These are phyloP conservation scores for Austroboletus niveus DNA, from an alignment of 1,284 basidiomycete species.

Conservation along the genomic window DNA sequence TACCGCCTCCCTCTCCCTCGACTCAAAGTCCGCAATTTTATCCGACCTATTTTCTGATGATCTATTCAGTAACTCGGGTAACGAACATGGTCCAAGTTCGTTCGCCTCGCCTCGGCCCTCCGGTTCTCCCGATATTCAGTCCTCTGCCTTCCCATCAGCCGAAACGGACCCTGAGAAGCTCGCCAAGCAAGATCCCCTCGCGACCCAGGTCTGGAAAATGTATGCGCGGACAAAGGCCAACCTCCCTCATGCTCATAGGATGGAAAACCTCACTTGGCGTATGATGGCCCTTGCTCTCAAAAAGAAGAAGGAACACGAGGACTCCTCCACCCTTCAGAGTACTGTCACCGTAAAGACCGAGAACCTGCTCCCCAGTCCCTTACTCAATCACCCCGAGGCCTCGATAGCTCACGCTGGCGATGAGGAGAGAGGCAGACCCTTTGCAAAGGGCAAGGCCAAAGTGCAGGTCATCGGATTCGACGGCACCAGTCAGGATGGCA, in stretches of 20 bases:
- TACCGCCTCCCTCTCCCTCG: slow-evolving; percentile 38
- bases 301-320: slow-evolving; percentile 80
- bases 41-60: slow-evolving; percentile 73
- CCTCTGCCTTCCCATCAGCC: slow-evolving; percentile 33
- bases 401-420: slow-evolving; percentile 18
- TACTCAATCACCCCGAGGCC: slow-evolving; percentile 6
- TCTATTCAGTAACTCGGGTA: slow-evolving; percentile 47
- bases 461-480: slow-evolving; percentile 79
- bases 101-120: slow-evolving; percentile 64
- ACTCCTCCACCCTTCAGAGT: slow-evolving; percentile 12
- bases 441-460: slow-evolving; percentile 73
- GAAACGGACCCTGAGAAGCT: slow-evolving; percentile 63
- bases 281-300: slow-evolving; percentile 95
- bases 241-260: slow-evolving; percentile 88
- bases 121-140: slow-evolving; percentile 64
- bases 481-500: slow-evolving; percentile 65
- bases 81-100: slow-evolving; percentile 44
- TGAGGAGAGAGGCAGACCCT: slow-evolving; percentile 63
- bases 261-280: slow-evolving; percentile 98
- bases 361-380: slow-evolving; percentile 14
- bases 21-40: slow-evolving; percentile 59
- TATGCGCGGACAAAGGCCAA: slow-evolving; percentile 87
- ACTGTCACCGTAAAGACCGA: slow-evolving; percentile 30
- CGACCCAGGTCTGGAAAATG: slow-evolving; percentile 97
- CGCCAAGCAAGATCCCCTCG: slow-evolving; percentile 83